Conservation (phyloP, 2,329 filamentous ascomycete species). For the Chaetomiaceae sp. region DNA sequence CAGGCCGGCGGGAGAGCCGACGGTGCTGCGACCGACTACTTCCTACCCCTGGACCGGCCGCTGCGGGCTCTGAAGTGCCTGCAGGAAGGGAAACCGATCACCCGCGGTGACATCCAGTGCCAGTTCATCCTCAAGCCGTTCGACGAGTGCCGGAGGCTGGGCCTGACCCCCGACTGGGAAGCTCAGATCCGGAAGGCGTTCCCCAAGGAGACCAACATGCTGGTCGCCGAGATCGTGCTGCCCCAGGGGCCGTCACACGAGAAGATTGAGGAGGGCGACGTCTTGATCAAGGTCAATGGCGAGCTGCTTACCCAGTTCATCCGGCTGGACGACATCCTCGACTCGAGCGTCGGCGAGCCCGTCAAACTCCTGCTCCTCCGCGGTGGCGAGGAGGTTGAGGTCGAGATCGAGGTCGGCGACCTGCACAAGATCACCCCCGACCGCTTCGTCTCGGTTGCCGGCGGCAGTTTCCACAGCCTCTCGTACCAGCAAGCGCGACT, state of each 20-base stretch:
- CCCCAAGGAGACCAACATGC: slow-evolving; percentile 91
- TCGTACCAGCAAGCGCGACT: slow-evolving; percentile 97
- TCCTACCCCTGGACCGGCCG: slow-evolving; percentile 87
- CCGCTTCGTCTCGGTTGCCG: slow-evolving; percentile 89
- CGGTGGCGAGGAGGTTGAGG: slow-evolving; percentile 79
- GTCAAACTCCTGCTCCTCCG: slow-evolving; percentile 80
- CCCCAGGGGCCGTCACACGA: slow-evolving; percentile 82
- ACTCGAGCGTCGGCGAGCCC: slow-evolving; percentile 75
- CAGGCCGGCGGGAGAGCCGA: slow-evolving; percentile 93
- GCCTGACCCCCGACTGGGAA: slow-evolving; percentile 81
- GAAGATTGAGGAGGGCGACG: slow-evolving; percentile 90
- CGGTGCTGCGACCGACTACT: slow-evolving; percentile 95
- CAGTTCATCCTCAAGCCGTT: slow-evolving; percentile 97
- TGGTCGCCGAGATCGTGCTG: slow-evolving; percentile 91
- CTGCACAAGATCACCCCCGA: slow-evolving; percentile 93
- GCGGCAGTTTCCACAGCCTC: slow-evolving; percentile 89
- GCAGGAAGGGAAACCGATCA: slow-evolving; percentile 67
- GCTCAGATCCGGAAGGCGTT: slow-evolving; percentile 75
- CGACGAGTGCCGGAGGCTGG: slow-evolving; percentile 88
- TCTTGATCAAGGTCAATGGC: slow-evolving; percentile 87
- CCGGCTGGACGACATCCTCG: slow-evolving; percentile 82
- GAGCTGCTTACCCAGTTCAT: slow-evolving; percentile 92
- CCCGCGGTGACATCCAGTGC: slow-evolving; percentile 94
- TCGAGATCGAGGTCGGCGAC: slow-evolving; percentile 81
- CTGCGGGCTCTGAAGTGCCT: slow-evolving; percentile 82